Evolutionary conservation across 306 rosid species (phyloP).

Genomic region (Neltuma alba): DNA sequence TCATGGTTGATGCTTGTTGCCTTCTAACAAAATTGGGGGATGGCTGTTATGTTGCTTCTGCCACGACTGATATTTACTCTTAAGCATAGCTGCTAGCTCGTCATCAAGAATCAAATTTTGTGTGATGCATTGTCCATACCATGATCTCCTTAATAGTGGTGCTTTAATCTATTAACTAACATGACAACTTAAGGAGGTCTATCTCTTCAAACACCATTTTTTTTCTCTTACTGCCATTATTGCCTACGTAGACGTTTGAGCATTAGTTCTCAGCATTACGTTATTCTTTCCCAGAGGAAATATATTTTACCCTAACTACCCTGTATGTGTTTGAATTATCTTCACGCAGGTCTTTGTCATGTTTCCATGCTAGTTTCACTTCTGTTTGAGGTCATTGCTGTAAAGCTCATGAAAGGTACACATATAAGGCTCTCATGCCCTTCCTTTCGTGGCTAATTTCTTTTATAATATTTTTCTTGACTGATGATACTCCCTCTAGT

Average conservation of each 20-base stretch:
- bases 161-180: background rate
- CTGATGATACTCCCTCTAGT: constrained; percentile 20
- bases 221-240: background rate
- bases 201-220: constrained; percentile 6
- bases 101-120: constrained; percentile 10
- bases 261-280: background rate
- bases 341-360: constrained; percentile 75
- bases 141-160: background rate
- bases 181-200: background rate
- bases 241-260: constrained; percentile 4
- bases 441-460: constrained; percentile 16
- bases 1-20: constrained; percentile 6
- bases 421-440: constrained; percentile 17
- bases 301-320: background rate
- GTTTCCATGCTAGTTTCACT: constrained; percentile 68
- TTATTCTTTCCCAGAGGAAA: background rate
- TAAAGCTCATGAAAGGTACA: constrained; percentile 75
- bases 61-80: background rate
- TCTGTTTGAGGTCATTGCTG: constrained; percentile 69
- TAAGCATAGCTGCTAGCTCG: background rate
- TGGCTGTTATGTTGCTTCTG: background rate
- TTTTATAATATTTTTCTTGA: constrained; percentile 12
- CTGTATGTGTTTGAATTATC: constrained; percentile 27
- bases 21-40: constrained; percentile 2
- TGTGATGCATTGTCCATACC: background rate